These are phyloP conservation scores for Corchorus olitorius DNA, from an alignment of 345 rosid species.

Conservation along the genomic window DNA sequence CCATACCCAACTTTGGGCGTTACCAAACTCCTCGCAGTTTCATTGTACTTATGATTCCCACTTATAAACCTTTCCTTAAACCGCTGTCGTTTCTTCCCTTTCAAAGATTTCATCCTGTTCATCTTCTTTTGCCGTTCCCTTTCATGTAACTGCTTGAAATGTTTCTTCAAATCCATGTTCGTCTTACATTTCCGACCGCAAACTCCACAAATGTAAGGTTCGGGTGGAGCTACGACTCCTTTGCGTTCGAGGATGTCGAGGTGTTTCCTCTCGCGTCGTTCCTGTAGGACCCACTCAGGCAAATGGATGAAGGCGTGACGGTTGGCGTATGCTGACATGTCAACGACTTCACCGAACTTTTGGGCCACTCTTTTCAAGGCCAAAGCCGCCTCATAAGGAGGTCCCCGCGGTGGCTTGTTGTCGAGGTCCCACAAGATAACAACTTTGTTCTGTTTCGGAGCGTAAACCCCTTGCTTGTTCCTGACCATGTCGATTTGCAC, in stretches of 20 bases:
- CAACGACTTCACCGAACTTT: slow-evolving; percentile 67
- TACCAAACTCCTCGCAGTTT: slow-evolving; percentile 64
- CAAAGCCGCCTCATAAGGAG: slow-evolving; percentile 73
- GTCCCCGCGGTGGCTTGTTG: slow-evolving; percentile 91
- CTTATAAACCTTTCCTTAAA: slow-evolving; percentile 66
- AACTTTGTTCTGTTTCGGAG: slow-evolving; percentile 67
- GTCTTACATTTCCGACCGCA: slow-evolving; percentile 89
- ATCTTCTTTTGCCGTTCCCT: slow-evolving; percentile 85
- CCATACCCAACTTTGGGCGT: slow-evolving; percentile 78
- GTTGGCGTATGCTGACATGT: slow-evolving; percentile 87
- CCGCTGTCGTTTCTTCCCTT: slow-evolving; percentile 80
- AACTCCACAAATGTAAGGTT: slow-evolving; percentile 67
- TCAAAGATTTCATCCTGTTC: slow-evolving; percentile 72
- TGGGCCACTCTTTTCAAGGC: slow-evolving; percentile 61
- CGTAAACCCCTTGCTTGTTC: slow-evolving; percentile 68
- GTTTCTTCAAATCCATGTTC: slow-evolving; percentile 77
- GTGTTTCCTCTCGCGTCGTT: slow-evolving; percentile 59
- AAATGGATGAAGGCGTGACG: slow-evolving; percentile 87
- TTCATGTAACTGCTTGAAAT: slow-evolving; percentile 88
- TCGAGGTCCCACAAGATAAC: slow-evolving; percentile 95
- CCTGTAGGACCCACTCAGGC: slow-evolving; percentile 72
- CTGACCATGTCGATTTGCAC: slow-evolving; percentile 83
- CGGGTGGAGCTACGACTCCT: slow-evolving; percentile 40
- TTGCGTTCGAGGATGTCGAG: slow-evolving; percentile 70
- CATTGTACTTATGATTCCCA: slow-evolving; percentile 78